Conservation (phyloP, 805 yeast species). For the Ogataea parapolymorpha region DNA sequence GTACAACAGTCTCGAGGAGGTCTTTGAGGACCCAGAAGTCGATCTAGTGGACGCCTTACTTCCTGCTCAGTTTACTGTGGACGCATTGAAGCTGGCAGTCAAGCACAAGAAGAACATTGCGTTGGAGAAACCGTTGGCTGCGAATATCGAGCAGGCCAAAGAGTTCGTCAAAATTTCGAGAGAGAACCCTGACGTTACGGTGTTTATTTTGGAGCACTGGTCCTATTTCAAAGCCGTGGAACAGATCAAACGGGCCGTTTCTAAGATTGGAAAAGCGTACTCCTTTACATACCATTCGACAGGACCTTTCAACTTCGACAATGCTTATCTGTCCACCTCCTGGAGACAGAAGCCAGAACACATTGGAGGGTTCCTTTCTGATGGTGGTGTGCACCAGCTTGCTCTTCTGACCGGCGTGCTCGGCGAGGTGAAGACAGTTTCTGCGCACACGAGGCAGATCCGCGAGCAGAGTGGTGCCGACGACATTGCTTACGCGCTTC, state of each 20-base stretch:
- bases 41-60: constrained; percentile 81
- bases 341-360: constrained; percentile 94
- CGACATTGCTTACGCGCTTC: constrained; percentile 73
- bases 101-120: constrained; percentile 73
- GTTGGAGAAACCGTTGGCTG: constrained; percentile 92
- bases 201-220: constrained; percentile 86
- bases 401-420: constrained; percentile 80
- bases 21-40: constrained; percentile 61
- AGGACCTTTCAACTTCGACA: constrained; percentile 61
- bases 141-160: constrained; percentile 73
- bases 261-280: constrained; percentile 68
- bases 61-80: constrained; percentile 81
- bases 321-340: constrained; percentile 62
- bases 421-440: constrained; percentile 67
- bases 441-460: constrained; percentile 76
- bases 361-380: constrained; percentile 87
- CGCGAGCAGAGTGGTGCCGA: constrained; percentile 76
- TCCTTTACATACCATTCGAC: constrained; percentile 73
- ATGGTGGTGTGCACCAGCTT: constrained; percentile 96
- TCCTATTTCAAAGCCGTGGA: constrained; percentile 60
- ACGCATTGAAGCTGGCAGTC: constrained; percentile 66
- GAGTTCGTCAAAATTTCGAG: constrained; percentile 70
- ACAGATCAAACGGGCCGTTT: constrained; percentile 52
- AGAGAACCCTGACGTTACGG: constrained; percentile 56
- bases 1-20: constrained; percentile 58